Percentiles rank a stretch among this genome's conserved stretches.
Conservation (phyloP, 1,139 yeast genomes). For the Yamadazyma epiphylla region DNA sequence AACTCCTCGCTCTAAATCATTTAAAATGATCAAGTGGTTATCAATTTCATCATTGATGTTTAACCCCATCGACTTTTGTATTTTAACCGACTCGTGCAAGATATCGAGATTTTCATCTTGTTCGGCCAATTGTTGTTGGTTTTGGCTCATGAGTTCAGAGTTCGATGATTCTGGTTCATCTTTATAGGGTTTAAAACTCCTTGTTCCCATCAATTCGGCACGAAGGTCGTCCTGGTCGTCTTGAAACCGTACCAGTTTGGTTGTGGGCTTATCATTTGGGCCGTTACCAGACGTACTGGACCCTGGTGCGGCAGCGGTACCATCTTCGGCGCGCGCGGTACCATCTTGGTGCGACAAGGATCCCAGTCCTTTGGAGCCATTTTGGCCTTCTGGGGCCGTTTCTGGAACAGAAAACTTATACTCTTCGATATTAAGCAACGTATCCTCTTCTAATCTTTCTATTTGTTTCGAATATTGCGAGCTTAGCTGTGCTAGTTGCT, state of each 20-base stretch:
- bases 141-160: conserved; percentile 58
- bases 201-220: conserved; percentile 15
- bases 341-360: too few species aligned
- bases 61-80: conserved; percentile 64
- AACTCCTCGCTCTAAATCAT: conserved; percentile 67
- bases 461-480: conserved; percentile 19
- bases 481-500: conserved; percentile 15
- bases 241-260: conserved; percentile 53
- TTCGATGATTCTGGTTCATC: conserved; percentile 42
- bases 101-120: conserved; percentile 64
- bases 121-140: conserved; percentile 57
- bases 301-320: too few species aligned
- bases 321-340: too few species aligned
- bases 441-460: conserved; percentile 22
- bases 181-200: conserved; percentile 35
- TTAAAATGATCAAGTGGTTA: conserved; percentile 63
- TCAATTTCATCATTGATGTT: conserved; percentile 65
- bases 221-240: conserved; percentile 23
- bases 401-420: conserved; percentile 21
- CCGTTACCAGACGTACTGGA: too few species aligned
- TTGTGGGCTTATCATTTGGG: too few species aligned
- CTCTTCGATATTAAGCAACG: conserved; percentile 32
- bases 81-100: conserved; percentile 56
- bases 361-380: too few species aligned
- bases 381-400: conserved; percentile 3